Conservation (phyloP, 2,329 filamentous ascomycete species). For the Epichloe sylvatica region DNA sequence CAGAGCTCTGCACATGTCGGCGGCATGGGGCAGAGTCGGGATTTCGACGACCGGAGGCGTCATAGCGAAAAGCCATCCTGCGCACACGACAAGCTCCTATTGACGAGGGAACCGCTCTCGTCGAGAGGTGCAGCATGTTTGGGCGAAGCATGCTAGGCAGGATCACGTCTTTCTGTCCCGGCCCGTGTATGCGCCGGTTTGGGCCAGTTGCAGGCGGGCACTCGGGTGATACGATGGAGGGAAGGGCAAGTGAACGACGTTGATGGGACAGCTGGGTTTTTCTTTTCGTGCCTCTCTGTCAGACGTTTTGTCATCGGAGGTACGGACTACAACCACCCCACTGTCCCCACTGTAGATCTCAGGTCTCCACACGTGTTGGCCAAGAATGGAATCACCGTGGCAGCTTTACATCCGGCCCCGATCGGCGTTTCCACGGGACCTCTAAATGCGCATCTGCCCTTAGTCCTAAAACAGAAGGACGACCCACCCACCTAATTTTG, state of each 20-base stretch:
- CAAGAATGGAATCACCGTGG: background rate
- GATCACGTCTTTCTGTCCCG: conserved; percentile 3
- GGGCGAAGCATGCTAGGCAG: conserved; percentile 16
- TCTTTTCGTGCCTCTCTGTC: background rate
- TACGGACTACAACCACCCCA: no score
- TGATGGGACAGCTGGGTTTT: background rate
- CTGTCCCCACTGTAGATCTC: no score
- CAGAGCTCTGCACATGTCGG: conserved; percentile 19
- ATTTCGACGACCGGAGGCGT: background rate
- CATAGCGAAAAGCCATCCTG: conserved; percentile 1
- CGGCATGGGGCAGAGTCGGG: conserved; percentile 1
- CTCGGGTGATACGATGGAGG: background rate
- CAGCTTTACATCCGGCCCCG: background rate
- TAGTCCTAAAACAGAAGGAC: no score
- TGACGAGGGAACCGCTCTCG: conserved; percentile 8
- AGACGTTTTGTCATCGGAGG: background rate
- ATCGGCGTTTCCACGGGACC: background rate
- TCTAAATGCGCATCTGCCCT: no score
- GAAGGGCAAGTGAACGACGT: background rate
- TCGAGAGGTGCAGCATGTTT: conserved; percentile 13
- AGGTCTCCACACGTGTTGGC: background rate
- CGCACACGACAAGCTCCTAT: conserved; percentile 8
- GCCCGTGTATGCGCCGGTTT: background rate
- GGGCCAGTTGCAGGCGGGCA: background rate
- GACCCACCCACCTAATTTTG: no score